These are phyloP conservation scores for Penicillium sp. DNA, from an alignment of 2,329 filamentous ascomycete species.

Conservation along the genomic window DNA sequence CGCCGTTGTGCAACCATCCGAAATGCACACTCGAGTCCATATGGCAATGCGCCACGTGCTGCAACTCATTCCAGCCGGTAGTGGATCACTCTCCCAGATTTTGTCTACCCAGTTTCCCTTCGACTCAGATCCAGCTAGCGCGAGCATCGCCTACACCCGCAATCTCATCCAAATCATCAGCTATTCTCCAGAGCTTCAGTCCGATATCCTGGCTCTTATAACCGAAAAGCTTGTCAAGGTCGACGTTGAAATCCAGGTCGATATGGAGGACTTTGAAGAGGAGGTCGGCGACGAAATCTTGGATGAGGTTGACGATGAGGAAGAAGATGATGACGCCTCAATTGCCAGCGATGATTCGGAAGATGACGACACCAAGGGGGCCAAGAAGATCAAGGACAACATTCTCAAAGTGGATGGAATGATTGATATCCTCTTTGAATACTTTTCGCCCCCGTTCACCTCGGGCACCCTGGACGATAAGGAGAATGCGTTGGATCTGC, in stretches of 20 bases:
- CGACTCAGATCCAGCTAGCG: slow-evolving; percentile 69
- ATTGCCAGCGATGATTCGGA: slow-evolving; percentile 59
- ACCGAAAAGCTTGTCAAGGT: slow-evolving; percentile 87
- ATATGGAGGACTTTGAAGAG: slow-evolving; percentile 89
- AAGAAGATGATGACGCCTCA: slow-evolving; percentile 70
- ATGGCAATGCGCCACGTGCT: slow-evolving; percentile 71
- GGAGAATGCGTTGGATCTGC: slow-evolving; percentile 69
- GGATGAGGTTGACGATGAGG: slow-evolving; percentile 51
- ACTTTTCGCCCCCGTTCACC: slow-evolving; percentile 72
- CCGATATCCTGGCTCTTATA: slow-evolving; percentile 78
- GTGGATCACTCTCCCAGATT: slow-evolving; percentile 65
- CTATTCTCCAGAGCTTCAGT: slow-evolving; percentile 73
- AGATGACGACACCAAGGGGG: slow-evolving; percentile 44
- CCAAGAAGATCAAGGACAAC: slow-evolving; percentile 73
- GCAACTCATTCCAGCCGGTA: slow-evolving; percentile 75
- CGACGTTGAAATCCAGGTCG: slow-evolving; percentile 90
- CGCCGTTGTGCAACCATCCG: slow-evolving; percentile 58
- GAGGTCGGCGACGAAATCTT: slow-evolving; percentile 69
- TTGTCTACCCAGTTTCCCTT: slow-evolving; percentile 70
- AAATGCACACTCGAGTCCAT: slow-evolving; percentile 72
- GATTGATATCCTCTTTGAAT: slow-evolving; percentile 80
- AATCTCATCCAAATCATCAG: slow-evolving; percentile 75
- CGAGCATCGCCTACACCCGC: slow-evolving; percentile 83
- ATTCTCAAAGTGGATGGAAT: slow-evolving; percentile 89
- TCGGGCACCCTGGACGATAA: slow-evolving; percentile 66